Evolutionary conservation across 345 rosid genomes (phyloP).

Genomic region (Physaria fendleri): DNA sequence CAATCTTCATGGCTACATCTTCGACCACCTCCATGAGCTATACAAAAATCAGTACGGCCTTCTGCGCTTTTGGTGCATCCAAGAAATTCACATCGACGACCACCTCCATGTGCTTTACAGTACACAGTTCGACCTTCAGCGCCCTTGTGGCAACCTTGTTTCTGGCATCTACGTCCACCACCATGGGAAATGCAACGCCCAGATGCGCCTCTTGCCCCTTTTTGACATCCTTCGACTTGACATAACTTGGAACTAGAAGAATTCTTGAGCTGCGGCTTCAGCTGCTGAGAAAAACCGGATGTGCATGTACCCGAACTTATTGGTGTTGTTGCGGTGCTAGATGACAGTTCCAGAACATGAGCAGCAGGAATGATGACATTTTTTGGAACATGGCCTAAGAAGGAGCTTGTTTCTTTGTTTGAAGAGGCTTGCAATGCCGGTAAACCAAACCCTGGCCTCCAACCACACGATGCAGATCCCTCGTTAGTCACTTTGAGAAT

Average conservation of each 20-base stretch:
- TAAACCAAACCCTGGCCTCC: slow-evolving; percentile 37
- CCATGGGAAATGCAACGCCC: slow-evolving; percentile 97
- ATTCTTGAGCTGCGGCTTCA: slow-evolving; percentile 46
- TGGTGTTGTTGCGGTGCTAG: slow-evolving; percentile 43
- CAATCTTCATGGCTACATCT: slow-evolving; percentile 83
- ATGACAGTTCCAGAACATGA: slow-evolving; percentile 51
- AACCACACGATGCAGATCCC: slow-evolving; percentile 41
- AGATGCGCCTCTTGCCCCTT: slow-evolving; percentile 99
- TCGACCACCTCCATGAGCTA: slow-evolving; percentile 96
- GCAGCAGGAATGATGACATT: slow-evolving; percentile 26
- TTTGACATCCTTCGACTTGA: slow-evolving; percentile 90
- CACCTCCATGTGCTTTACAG: slow-evolving; percentile 99
- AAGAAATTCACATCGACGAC: slow-evolving; percentile 85
- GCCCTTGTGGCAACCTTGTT: slow-evolving; percentile 84
- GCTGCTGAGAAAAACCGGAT: slow-evolving; percentile 68
- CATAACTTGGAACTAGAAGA: slow-evolving; percentile 59
- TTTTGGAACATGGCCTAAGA: slow-evolving; percentile 36
- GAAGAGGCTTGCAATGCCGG: slow-evolving; percentile 35
- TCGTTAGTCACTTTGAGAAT: too few relatives aligned
- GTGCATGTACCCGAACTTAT: slow-evolving; percentile 77
- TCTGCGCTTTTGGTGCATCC: slow-evolving; percentile 99
- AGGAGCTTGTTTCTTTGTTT: slow-evolving; percentile 39
- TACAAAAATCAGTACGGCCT: slow-evolving; percentile 92
- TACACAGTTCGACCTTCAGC: slow-evolving; percentile 97
- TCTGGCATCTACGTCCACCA: slow-evolving; percentile 94